Evolutionary conservation across 1,139 yeast genomes (phyloP).

Genomic region (Saccharomyces hybrid): DNA sequence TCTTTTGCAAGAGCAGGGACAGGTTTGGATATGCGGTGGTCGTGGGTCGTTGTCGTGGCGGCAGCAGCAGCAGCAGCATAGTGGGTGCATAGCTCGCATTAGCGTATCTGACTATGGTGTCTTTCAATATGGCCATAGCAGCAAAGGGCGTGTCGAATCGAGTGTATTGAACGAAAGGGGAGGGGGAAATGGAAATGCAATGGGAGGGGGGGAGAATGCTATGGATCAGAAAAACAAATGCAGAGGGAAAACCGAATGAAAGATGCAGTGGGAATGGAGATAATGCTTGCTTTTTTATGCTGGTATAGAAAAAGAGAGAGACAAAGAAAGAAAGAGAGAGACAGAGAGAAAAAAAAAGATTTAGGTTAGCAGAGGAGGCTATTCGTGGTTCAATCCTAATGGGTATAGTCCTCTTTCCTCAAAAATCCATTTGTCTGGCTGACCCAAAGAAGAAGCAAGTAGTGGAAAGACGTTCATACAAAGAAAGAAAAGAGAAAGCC

Average conservation of each 20-base stretch:
- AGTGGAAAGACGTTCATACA: no score
- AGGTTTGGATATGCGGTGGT: conserved; percentile 10
- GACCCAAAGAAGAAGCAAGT: not conserved
- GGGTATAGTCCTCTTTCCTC: not conserved
- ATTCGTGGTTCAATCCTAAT: not conserved
- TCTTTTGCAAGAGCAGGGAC: conserved; percentile 14
- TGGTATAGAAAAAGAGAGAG: not conserved
- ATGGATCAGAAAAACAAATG: not conserved
- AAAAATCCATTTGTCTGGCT: not conserved
- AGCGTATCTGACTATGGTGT: not conserved
- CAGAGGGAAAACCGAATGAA: not conserved
- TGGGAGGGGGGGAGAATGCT: not conserved
- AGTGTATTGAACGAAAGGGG: conserved; percentile 2
- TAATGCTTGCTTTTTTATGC: not conserved
- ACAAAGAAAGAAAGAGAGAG: not conserved
- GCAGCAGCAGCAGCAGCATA: not conserved
- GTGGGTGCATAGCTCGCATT: not conserved
- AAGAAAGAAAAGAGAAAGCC: not conserved
- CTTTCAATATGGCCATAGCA: not conserved
- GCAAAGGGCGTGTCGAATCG: not conserved
- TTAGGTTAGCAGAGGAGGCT: not conserved
- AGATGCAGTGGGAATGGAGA: not conserved
- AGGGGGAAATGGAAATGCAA: not conserved
- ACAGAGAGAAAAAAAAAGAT: not conserved
- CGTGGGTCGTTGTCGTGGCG: conserved; percentile 4